Evolutionary conservation across 192 early-diverging fungal genomes (phyloP).

Genomic region (Backusella mclennaniae): DNA sequence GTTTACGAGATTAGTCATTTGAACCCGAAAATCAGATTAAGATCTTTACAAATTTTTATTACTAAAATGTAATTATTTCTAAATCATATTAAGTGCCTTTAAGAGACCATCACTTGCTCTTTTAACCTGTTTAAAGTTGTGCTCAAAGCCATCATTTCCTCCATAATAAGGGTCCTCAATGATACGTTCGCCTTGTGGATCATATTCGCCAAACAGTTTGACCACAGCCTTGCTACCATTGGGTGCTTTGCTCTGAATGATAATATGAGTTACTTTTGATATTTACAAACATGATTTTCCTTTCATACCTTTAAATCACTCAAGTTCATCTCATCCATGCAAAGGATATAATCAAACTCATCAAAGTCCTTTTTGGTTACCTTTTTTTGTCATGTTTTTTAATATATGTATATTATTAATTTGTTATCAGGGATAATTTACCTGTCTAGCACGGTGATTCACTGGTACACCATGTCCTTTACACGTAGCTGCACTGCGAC

Average conservation of each 20-base stretch:
- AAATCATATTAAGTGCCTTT: constrained; percentile 39
- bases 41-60: too few species aligned
- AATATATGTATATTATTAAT: too few species aligned
- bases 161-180: constrained; percentile 81
- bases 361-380: constrained; percentile 57
- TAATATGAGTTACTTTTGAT: background rate
- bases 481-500: constrained; percentile 66
- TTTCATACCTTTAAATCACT: constrained; percentile 47
- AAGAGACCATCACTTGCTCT: constrained; percentile 72
- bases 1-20: too few species aligned
- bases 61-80: background rate
- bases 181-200: constrained; percentile 67
- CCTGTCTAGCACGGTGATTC: constrained; percentile 70
- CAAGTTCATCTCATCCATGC: constrained; percentile 88
- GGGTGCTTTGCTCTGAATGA: constrained; percentile 19
- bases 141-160: constrained; percentile 69
- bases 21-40: too few species aligned
- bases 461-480: constrained; percentile 69
- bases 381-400: constrained; percentile 5
- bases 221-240: constrained; percentile 41
- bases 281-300: background rate
- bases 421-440: constrained; percentile 16
- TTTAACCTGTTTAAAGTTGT: constrained; percentile 73
- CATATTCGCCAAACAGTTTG: constrained; percentile 77
- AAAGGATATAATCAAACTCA: constrained; percentile 83